Evolutionary conservation across 352 stramenopile species (phyloP).

Genomic region (Phytopythium montanum): DNA sequence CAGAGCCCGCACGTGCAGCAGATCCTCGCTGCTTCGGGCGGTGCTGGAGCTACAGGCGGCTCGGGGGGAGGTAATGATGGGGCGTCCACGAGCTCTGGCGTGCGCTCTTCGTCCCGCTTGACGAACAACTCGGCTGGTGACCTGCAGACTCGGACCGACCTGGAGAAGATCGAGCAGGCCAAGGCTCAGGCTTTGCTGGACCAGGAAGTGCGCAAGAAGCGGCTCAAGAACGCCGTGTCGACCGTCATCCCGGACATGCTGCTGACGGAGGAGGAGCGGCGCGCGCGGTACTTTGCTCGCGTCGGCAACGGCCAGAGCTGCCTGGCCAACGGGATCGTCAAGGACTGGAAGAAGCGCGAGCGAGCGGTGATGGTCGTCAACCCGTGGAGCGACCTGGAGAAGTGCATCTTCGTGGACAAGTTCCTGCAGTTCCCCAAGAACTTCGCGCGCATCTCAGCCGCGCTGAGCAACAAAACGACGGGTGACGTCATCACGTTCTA

Average conservation of each 20-base stretch:
- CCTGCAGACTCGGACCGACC: conserved; percentile 59
- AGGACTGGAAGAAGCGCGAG: conserved; percentile 63
- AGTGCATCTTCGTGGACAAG: conserved; percentile 99
- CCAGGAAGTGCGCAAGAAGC: conserved; percentile 80
- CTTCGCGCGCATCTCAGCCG: conserved; percentile 96
- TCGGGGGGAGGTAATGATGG: conserved; percentile 8
- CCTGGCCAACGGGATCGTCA: conserved; percentile 57
- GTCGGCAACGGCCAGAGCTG: conserved; percentile 56
- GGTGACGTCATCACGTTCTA: conserved; percentile 98
- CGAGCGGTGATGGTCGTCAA: conserved; percentile 85
- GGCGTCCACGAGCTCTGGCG: conserved; percentile 22
- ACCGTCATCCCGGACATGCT: conserved; percentile 87
- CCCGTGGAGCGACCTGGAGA: conserved; percentile 98
- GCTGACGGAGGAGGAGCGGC: conserved; percentile 49
- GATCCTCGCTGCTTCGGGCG: conserved; percentile 32
- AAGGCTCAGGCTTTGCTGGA: conserved; percentile 72
- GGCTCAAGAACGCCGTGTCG: conserved; percentile 78
- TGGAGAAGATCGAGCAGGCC: conserved; percentile 82
- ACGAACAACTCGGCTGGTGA: conserved; percentile 85
- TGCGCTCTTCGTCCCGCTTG: conserved; percentile 78
- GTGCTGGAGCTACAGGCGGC: conserved; percentile 14
- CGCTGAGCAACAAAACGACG: conserved; percentile 93
- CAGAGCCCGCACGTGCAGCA: conserved; percentile 36
- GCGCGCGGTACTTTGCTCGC: conserved; percentile 45
- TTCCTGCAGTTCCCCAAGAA: conserved; percentile 99